Evolutionary conservation across 2,329 filamentous ascomycete species (phyloP).

Genomic region (Ophiostoma ips): DNA sequence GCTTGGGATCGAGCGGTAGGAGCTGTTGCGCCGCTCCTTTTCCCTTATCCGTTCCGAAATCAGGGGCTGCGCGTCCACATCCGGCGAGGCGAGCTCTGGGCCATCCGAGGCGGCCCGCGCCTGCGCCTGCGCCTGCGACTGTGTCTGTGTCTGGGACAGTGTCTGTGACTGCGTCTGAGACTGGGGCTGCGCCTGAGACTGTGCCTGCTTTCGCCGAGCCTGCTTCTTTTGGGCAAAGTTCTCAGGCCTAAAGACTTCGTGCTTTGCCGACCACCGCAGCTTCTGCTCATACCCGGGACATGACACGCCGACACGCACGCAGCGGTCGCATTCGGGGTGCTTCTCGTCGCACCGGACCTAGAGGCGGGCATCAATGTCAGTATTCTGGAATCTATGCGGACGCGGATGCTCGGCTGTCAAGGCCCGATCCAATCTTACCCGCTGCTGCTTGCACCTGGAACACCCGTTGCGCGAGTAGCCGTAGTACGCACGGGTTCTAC

Average conservation of each 20-base stretch:
- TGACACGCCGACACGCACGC: constrained; percentile 25
- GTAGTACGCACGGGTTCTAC: constrained; percentile 10
- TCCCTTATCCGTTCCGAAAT: not conserved
- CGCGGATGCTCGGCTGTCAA: too few species aligned
- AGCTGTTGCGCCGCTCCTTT: not conserved
- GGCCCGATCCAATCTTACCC: constrained; percentile 2
- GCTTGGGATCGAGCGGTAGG: not conserved
- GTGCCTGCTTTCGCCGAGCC: not conserved
- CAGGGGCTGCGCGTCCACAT: not conserved
- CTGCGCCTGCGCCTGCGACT: not conserved
- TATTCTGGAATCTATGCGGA: not conserved
- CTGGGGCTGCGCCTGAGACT: not conserved
- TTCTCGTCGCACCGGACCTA: constrained; percentile 14
- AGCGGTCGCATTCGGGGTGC: constrained; percentile 24
- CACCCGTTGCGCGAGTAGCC: constrained; percentile 15
- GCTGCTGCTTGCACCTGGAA: constrained; percentile 13
- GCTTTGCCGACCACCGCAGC: constrained; percentile 33
- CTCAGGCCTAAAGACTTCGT: constrained; percentile 23
- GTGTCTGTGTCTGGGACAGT: not conserved
- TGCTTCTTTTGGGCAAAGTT: constrained; percentile 2
- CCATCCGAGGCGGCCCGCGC: not conserved
- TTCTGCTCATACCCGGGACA: constrained; percentile 33
- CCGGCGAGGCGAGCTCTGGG: not conserved
- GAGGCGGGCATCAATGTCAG: not conserved
- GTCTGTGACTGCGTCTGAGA: not conserved